phyloP scores from a whole-genome alignment of 768 basidiomycete genomes.

The Boletus eberwhitei region DNA sequence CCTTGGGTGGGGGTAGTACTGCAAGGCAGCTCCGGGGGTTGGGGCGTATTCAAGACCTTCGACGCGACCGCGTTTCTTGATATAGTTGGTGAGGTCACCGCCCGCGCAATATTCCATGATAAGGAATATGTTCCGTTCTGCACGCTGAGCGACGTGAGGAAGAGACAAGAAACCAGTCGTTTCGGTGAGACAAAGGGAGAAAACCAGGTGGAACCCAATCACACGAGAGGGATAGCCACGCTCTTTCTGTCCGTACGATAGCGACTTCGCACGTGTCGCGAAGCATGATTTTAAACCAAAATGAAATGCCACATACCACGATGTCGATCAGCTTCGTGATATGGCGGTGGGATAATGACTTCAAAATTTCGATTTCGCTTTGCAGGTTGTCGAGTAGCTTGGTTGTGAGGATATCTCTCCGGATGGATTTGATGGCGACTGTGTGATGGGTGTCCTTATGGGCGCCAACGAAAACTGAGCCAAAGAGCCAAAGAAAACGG shows the following conservation, averaged over 20 bases:
- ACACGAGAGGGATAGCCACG: background rate
- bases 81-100: constrained; percentile 93
- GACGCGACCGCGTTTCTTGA: constrained; percentile 94
- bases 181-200: background rate
- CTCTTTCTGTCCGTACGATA: background rate
- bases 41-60: constrained; percentile 84
- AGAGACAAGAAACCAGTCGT: background rate
- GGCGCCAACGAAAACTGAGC: constrained; percentile 1
- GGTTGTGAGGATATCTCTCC: constrained; percentile 78
- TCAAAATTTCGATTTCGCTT: constrained; percentile 95
- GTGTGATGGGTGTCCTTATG: constrained; percentile 68
- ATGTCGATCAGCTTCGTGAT: constrained; percentile 93
- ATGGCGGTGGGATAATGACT: constrained; percentile 87
- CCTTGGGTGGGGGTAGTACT: constrained; percentile 89
- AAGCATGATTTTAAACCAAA: background rate
- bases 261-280: background rate
- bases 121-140: constrained; percentile 81
- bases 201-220: background rate
- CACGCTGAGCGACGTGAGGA: constrained; percentile 44
- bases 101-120: constrained; percentile 98
- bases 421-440: constrained; percentile 95
- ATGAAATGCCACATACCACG: constrained; percentile 52
- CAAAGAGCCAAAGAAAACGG: background rate
- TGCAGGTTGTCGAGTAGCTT: constrained; percentile 98
- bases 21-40: constrained; percentile 59